Evolutionary conservation across 2,329 filamentous ascomycete genomes (phyloP).

Genomic region (Ophiostoma himal-ulmi): DNA sequence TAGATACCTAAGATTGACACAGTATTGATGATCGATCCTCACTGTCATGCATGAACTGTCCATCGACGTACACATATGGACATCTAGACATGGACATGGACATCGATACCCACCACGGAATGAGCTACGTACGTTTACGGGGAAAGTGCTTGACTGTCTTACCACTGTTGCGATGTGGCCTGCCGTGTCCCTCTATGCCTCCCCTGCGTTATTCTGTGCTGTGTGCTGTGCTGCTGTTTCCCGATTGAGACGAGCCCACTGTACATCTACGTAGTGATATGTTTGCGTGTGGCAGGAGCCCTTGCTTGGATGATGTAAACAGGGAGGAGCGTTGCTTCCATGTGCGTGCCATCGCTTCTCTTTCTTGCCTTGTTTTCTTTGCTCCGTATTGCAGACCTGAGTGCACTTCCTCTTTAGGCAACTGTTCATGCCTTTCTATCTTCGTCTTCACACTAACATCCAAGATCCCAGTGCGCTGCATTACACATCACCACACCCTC

Average conservation of each 20-base stretch:
- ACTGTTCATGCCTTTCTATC: background rate
- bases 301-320: background rate
- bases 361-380: background rate
- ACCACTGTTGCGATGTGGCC: background rate
- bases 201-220: background rate
- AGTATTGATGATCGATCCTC: background rate
- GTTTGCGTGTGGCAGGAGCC: conserved; percentile 1
- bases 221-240: background rate
- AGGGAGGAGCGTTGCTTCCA: background rate
- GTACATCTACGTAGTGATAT: background rate
- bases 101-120: background rate
- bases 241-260: background rate
- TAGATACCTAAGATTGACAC: background rate
- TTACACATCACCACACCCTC: conserved; percentile 10
- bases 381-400: background rate
- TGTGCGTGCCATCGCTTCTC: background rate
- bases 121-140: background rate
- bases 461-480: background rate
- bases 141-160: background rate
- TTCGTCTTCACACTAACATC: background rate
- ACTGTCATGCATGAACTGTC: background rate
- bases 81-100: background rate
- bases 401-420: conserved; percentile 3
- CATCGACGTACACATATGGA: background rate
- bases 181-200: background rate